Evolutionary conservation across 2,329 filamentous ascomycete species (phyloP).

Genomic region (Aspergillus pseudoglaucus): DNA sequence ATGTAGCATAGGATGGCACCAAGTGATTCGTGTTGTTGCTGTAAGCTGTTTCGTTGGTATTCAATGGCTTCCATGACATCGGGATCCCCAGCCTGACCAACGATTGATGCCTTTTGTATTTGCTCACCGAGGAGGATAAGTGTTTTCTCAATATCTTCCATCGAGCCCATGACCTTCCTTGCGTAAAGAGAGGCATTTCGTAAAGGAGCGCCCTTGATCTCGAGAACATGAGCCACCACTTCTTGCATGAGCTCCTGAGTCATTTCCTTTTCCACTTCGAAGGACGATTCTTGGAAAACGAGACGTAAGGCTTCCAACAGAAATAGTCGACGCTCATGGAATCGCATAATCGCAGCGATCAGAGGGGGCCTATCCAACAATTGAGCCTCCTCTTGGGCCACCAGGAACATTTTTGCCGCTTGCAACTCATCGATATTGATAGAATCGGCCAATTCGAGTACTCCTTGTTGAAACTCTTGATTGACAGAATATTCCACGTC

Average conservation of each 20-base stretch:
- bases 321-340: conserved; percentile 78
- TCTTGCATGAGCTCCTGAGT: conserved; percentile 50
- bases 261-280: conserved; percentile 54
- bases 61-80: conserved; percentile 72
- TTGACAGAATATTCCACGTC: conserved; percentile 75
- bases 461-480: conserved; percentile 76
- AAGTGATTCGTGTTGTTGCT: conserved; percentile 83
- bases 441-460: conserved; percentile 76
- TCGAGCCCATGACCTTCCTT: conserved; percentile 66
- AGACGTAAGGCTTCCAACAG: conserved; percentile 78
- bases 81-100: conserved; percentile 58
- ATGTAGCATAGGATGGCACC: conserved; percentile 73
- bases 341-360: conserved; percentile 75
- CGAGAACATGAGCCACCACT: conserved; percentile 53
- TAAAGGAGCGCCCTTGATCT: conserved; percentile 44
- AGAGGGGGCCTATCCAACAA: conserved; percentile 66
- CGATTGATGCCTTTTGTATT: conserved; percentile 64
- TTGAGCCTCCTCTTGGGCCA: conserved; percentile 62
- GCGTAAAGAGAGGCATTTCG: conserved; percentile 58
- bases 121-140: conserved; percentile 70
- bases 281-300: conserved; percentile 59
- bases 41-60: conserved; percentile 71
- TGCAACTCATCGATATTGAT: conserved; percentile 85
- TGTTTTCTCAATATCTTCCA: conserved; percentile 71
- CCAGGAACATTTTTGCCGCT: conserved; percentile 68